Percentiles rank a stretch among this genome's conserved stretches.
Conservation (phyloP, 1,284 basidiomycete species). For the Boletus austroedulis region DNA sequence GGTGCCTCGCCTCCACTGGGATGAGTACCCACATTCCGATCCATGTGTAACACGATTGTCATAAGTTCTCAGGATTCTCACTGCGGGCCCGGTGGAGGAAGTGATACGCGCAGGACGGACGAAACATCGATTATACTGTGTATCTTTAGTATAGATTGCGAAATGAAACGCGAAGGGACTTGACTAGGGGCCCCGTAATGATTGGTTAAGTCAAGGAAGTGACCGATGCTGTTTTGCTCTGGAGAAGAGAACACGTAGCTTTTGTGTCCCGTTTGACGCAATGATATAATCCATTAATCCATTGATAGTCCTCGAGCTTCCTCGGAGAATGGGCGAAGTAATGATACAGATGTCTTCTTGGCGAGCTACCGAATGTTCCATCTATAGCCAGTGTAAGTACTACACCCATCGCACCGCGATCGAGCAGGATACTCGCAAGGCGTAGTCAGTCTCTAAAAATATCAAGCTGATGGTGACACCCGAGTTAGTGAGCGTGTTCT, state of each 20-base stretch:
- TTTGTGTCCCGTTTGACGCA: background rate
- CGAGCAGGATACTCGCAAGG: too few species aligned
- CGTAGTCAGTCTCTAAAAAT: too few species aligned
- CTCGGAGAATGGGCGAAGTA: background rate
- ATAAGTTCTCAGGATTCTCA: constrained; percentile 13
- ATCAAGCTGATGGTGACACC: too few species aligned
- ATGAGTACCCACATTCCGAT: constrained; percentile 26
- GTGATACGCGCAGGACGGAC: constrained; percentile 25
- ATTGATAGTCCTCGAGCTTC: background rate
- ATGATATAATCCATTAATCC: background rate
- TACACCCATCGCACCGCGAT: background rate
- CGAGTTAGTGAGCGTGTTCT: too few species aligned
- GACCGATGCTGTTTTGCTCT: background rate
- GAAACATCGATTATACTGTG: constrained; percentile 21
- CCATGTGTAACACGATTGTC: constrained; percentile 29
- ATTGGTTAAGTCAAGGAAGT: background rate
- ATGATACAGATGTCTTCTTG: background rate
- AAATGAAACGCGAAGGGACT: background rate
- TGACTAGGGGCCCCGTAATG: background rate
- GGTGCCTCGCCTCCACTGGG: constrained; percentile 8
- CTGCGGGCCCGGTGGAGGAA: constrained; percentile 24
- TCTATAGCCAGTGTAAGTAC: background rate
- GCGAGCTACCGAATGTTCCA: background rate
- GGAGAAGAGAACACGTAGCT: background rate
- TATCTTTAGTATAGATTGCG: background rate